Base-by-base conservation (phyloP, 306 rosid genomes). In the Quercus wislizeni region DNA sequence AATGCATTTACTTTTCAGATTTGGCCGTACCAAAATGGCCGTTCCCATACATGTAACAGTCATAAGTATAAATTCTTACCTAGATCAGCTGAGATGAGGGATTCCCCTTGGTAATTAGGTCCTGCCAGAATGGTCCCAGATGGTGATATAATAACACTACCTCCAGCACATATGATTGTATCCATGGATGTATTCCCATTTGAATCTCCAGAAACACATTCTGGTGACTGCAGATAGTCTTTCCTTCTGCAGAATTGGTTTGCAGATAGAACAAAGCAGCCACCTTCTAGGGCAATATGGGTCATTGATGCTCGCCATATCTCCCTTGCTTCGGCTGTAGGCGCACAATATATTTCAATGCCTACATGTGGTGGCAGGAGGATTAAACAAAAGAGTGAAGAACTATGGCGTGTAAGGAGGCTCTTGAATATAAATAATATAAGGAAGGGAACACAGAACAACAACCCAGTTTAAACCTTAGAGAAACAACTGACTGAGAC, bases 311-410 rank as follows among this genome's bases (percentile, higher is more conserved):
- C 90, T 86, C 88, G 97, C 99, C 97, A 94, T 74, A 85, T 75
- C 43, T 90, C 92, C 81, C 93, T 89, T 12, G 91, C 58, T 85
- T 94, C 99, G 78, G 97, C 99, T 0, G 93, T 94, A 15, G 99
- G 99, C 23, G 97, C 97, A 82, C 97, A 94, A 71, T 94, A 94
- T 90, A 94, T 92, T 86, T 94, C 97, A 75, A 94, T 87, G 31
- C 97, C 99, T 94, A 74, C 21, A 78, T 69, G 33, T 78, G 76
- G 43, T 11, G 18, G 55, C 68, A 68, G 49, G 64, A 67, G 23
- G 25, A 69, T 76, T 78, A 80, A 77, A 31, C 51, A 13, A 56
- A 31, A 52, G 6, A 18, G 3, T 31, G 15, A 25, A 18, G 52
- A 67, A 9, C 52, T 35, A 19, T 1, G 38, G 51, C 17, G 17